Conservation (phyloP, 192 early-diverging fungal species). For the Dimargaris verticillata region DNA sequence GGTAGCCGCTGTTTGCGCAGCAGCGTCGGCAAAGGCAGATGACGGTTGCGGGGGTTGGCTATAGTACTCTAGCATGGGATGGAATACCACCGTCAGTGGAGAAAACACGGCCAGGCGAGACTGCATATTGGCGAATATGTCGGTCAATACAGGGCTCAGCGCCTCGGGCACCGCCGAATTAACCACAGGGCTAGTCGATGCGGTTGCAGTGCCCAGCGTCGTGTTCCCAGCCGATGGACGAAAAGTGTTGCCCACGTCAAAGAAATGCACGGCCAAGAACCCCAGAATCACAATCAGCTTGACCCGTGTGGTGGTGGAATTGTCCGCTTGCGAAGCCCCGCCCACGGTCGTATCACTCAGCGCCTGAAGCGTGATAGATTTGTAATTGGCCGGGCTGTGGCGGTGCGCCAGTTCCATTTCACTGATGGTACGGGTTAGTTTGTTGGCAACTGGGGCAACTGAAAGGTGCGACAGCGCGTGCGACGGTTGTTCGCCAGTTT, state of each 20-base stretch:
- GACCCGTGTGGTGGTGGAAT: conserved; percentile 35
- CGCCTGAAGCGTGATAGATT: conserved; percentile 39
- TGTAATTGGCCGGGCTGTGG: conserved; percentile 34
- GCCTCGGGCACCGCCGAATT: neutral
- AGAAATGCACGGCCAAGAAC: conserved; percentile 43
- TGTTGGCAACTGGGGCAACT: neutral
- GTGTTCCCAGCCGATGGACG: conserved; percentile 9
- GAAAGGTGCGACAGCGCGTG: neutral
- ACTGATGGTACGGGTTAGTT: conserved; percentile 3
- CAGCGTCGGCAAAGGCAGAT: conserved; percentile 2
- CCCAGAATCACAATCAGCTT: conserved; percentile 45
- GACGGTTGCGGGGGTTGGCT: conserved; percentile 1
- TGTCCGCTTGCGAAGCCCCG: neutral
- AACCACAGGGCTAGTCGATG: neutral
- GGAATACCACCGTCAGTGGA: neutral
- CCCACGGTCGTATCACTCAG: conserved; percentile 29
- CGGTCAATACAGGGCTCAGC: neutral
- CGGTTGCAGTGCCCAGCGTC: neutral
- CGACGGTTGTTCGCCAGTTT: neutral
- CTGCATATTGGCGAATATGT: neutral
- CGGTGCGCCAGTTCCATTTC: conserved; percentile 13
- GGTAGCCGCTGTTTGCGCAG: neutral
- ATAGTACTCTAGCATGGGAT: conserved; percentile 1
- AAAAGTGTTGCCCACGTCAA: conserved; percentile 40
- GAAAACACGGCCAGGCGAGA: neutral